phyloP scores from a whole-genome alignment of 164 flowering plant genomes.

The Sedum album region DNA sequence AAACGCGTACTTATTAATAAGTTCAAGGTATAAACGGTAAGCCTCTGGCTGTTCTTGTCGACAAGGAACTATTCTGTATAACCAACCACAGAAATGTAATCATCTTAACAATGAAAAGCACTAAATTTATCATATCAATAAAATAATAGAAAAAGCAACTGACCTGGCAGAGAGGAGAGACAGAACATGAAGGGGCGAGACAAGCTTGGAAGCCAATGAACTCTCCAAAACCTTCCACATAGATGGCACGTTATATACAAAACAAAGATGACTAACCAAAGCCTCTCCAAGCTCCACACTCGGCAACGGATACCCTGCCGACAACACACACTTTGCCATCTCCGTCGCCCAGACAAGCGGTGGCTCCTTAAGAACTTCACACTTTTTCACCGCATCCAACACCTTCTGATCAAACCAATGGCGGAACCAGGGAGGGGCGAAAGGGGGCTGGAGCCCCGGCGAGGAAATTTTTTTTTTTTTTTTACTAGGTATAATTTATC shows the following conservation, averaged over 20 bases:
- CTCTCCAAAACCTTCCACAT: constrained; percentile 55
- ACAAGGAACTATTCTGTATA: constrained; percentile 26
- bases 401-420: constrained; percentile 28
- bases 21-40: constrained; percentile 55
- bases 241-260: constrained; percentile 45
- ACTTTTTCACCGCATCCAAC: constrained; percentile 28
- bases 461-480: too few relatives aligned
- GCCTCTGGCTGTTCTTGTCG: constrained; percentile 53
- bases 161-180: constrained; percentile 54
- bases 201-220: constrained; percentile 34
- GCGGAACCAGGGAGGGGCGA: too few relatives aligned
- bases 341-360: constrained; percentile 43
- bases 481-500: too few relatives aligned
- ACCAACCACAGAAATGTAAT: not conserved
- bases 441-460: too few relatives aligned
- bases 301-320: constrained; percentile 26
- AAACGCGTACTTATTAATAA: constrained; percentile 33
- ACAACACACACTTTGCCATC: constrained; percentile 22
- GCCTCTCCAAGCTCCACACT: constrained; percentile 38
- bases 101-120: too few relatives aligned
- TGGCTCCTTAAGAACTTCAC: constrained; percentile 28
- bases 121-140: not conserved
- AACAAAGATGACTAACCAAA: constrained; percentile 41
- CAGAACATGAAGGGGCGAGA: constrained; percentile 52
- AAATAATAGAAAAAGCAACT: too few relatives aligned